Evolutionary conservation across 345 rosid species (phyloP).

Genomic region (Moricandia moricandioides): DNA sequence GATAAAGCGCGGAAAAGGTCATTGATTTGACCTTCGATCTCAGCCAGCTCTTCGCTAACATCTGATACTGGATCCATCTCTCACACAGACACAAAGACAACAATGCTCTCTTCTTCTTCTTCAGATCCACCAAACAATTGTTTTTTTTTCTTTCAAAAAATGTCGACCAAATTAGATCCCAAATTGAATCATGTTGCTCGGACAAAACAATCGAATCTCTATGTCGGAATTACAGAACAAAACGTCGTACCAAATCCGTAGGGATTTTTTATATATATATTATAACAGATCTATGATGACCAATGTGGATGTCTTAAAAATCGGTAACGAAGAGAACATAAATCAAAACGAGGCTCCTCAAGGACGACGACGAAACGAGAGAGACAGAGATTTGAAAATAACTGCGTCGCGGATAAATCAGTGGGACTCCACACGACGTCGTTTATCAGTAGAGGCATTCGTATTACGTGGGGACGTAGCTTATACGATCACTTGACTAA

Average conservation of each 20-base stretch:
- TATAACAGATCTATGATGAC: constrained; percentile 20
- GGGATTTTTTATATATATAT: background rate
- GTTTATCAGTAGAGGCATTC: too few species aligned
- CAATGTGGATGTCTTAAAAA: constrained; percentile 27
- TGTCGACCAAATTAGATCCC: background rate
- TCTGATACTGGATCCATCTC: constrained; percentile 60
- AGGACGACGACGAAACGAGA: constrained; percentile 11
- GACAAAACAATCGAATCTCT: constrained; percentile 9
- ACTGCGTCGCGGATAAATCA: too few species aligned
- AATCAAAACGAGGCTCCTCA: constrained; percentile 25
- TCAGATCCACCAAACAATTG: constrained; percentile 28
- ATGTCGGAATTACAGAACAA: constrained; percentile 6
- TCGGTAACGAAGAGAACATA: constrained; percentile 7
- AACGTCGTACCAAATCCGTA: constrained; percentile 1
- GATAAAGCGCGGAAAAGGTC: constrained; percentile 85
- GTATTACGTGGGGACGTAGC: too few species aligned
- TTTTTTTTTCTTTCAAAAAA: background rate
- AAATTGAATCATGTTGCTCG: constrained; percentile 7
- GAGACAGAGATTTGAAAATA: background rate
- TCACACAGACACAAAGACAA: background rate
- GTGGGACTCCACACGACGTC: too few species aligned
- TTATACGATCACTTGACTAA: too few species aligned
- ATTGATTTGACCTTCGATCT: constrained; percentile 79
- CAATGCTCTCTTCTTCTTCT: background rate
- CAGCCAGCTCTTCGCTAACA: constrained; percentile 80